These are phyloP conservation scores for Pseudogymnoascus sp. DNA, from an alignment of 2,329 filamentous ascomycete species.

Conservation along the genomic window DNA sequence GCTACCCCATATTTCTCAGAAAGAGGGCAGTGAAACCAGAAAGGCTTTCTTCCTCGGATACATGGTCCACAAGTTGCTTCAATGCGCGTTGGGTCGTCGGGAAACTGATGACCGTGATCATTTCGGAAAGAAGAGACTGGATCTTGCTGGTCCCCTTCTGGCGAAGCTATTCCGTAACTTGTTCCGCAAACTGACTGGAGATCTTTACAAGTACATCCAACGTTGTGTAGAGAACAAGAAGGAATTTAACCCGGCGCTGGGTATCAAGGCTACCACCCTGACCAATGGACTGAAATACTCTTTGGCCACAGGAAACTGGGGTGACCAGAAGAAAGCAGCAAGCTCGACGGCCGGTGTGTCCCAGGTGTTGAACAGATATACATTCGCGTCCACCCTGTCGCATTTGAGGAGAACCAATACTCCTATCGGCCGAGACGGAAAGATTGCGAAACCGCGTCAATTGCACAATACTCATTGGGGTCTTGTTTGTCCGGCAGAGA, in stretches of 20 bases:
- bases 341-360: constrained; percentile 94
- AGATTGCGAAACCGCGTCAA: constrained; percentile 95
- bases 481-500: constrained; percentile 92
- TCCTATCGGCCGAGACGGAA: constrained; percentile 93
- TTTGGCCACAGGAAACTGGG: constrained; percentile 96
- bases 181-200: constrained; percentile 82
- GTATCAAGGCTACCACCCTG: constrained; percentile 83
- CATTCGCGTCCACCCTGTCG: constrained; percentile 90
- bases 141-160: constrained; percentile 86
- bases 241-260: constrained; percentile 84
- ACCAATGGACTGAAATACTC: constrained; percentile 96
- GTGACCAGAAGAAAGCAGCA: constrained; percentile 96
- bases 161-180: constrained; percentile 94
- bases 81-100: constrained; percentile 84
- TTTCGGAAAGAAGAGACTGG: constrained; percentile 96
- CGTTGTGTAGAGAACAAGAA: constrained; percentile 82
- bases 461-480: constrained; percentile 99
- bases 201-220: constrained; percentile 85
- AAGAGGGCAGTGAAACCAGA: constrained; percentile 84
- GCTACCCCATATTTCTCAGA: constrained; percentile 91
- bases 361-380: constrained; percentile 95
- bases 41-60: constrained; percentile 99
- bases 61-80: constrained; percentile 93
- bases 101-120: constrained; percentile 97
- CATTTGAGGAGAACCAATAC: constrained; percentile 97